Evolutionary conservation across 2,329 filamentous ascomycete species (phyloP).

Genomic region (Aspergillus calidoustus): DNA sequence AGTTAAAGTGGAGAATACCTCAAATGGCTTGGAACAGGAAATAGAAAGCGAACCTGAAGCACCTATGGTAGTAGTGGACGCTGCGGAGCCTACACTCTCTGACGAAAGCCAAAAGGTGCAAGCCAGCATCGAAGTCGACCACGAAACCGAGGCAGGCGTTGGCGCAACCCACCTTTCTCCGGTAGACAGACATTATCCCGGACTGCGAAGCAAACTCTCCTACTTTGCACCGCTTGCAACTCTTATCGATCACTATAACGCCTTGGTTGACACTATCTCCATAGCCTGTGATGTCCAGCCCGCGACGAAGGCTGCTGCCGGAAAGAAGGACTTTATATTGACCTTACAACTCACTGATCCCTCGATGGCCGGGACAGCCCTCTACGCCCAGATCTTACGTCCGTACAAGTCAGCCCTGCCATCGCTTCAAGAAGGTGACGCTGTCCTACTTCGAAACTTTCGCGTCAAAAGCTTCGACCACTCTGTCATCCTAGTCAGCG

Average conservation of each 20-base stretch:
- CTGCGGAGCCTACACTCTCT: neutral
- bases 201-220: constrained; percentile 46
- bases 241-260: constrained; percentile 48
- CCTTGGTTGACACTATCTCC: constrained; percentile 48
- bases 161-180: constrained; percentile 16
- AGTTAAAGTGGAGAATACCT: constrained; percentile 7
- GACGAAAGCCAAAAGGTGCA: constrained; percentile 13
- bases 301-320: constrained; percentile 39
- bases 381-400: constrained; percentile 49
- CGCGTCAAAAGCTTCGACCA: constrained; percentile 48
- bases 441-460: constrained; percentile 52
- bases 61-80: neutral
- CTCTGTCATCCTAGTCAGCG: constrained; percentile 47
- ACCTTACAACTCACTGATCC: constrained; percentile 51
- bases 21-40: neutral
- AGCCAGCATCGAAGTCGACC: constrained; percentile 19
- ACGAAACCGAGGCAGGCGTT: constrained; percentile 9
- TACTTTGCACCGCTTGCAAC: constrained; percentile 51
- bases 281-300: constrained; percentile 41
- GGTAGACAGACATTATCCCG: constrained; percentile 36
- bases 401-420: constrained; percentile 47
- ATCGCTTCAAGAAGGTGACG: constrained; percentile 42
- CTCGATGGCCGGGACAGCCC: constrained; percentile 44
- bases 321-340: constrained; percentile 46
- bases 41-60: constrained; percentile 9